Conservation (phyloP, 495 filamentous ascomycete species). For the Bacidia gigantensis region DNA sequence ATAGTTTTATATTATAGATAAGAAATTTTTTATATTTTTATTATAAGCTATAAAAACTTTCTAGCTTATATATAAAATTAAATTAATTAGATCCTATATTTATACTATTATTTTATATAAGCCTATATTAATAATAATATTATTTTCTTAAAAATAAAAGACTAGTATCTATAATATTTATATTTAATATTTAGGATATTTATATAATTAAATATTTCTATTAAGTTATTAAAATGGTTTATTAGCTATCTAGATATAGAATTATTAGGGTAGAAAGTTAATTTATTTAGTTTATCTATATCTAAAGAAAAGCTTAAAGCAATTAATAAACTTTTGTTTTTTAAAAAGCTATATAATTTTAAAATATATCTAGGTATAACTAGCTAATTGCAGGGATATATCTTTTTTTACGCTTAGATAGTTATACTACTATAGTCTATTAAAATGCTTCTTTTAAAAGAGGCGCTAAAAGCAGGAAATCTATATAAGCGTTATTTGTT, state of each 20-base stretch:
- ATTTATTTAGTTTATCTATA: neutral
- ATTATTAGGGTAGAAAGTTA: neutral
- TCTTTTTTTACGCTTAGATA: neutral
- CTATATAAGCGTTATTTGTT: neutral
- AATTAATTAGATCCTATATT: neutral
- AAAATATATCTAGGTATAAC: neutral
- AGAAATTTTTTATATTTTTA: neutral
- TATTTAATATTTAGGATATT: neutral
- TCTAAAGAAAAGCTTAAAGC: neutral
- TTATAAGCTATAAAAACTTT: conserved; percentile 5
- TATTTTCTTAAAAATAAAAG: neutral
- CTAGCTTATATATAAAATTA: neutral
- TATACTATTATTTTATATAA: neutral
- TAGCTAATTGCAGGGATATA: neutral
- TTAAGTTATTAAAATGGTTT: neutral
- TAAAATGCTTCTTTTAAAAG: neutral
- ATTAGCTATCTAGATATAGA: neutral
- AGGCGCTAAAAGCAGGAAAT: neutral
- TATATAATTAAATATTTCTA: neutral
- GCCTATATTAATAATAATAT: conserved; percentile 5
- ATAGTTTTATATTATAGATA: neutral
- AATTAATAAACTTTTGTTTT: neutral
- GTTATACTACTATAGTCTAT: neutral
- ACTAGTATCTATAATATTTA: neutral
- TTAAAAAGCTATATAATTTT: neutral